phyloP scores from a whole-genome alignment of 768 basidiomycete genomes.

The Pleurotus platypus region DNA sequence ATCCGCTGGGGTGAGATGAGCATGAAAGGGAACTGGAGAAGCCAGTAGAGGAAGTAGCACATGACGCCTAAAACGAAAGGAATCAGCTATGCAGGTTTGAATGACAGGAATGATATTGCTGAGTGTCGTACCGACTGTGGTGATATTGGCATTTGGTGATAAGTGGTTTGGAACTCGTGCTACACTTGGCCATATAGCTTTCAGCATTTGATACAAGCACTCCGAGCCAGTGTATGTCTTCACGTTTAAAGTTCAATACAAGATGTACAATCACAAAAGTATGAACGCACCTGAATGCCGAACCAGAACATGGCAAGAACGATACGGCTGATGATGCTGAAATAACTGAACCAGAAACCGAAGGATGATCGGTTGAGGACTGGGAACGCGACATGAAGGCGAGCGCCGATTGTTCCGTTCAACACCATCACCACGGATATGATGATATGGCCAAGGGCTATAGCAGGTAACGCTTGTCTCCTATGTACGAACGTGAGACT shows the following conservation, averaged over 20 bases:
- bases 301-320: slow-evolving; percentile 84
- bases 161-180: slow-evolving; percentile 63
- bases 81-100: not conserved
- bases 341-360: slow-evolving; percentile 89
- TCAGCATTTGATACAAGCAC: slow-evolving; percentile 77
- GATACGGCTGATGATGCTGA: slow-evolving; percentile 74
- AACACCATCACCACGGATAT: slow-evolving; percentile 72
- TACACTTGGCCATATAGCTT: slow-evolving; percentile 79
- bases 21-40: slow-evolving; percentile 74
- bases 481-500: slow-evolving; percentile 21
- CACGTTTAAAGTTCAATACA: not conserved
- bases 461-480: slow-evolving; percentile 66
- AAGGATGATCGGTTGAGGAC: slow-evolving; percentile 83
- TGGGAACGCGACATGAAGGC: slow-evolving; percentile 72
- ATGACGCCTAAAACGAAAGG: slow-evolving; percentile 45
- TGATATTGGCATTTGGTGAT: slow-evolving; percentile 54
- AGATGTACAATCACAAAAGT: not conserved
- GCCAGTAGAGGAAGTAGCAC: slow-evolving; percentile 77
- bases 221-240: slow-evolving; percentile 64
- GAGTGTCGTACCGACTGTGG: slow-evolving; percentile 44
- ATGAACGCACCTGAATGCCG: slow-evolving; percentile 52
- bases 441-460: slow-evolving; percentile 68
- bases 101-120: not conserved
- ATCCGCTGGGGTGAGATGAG: slow-evolving; percentile 76
- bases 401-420: slow-evolving; percentile 77